Evolutionary conservation across 2,329 filamentous ascomycete species (phyloP), one percentile per base, ranked within the genome.

Genomic region (Claviceps pazoutovae): DNA sequence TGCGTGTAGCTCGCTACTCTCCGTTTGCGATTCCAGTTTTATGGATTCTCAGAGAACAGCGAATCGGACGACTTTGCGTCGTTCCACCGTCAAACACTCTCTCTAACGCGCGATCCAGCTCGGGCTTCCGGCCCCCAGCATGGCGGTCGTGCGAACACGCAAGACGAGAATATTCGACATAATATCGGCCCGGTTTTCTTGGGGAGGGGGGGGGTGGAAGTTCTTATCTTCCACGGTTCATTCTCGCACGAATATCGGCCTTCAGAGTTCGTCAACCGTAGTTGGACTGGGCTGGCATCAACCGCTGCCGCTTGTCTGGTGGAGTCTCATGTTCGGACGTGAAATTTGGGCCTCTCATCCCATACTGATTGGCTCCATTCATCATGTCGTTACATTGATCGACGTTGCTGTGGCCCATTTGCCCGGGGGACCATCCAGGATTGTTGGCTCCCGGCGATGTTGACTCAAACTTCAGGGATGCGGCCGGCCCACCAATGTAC

Each of bases 271-370:
- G 13, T 26, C 65, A 68, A 53, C 65, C 64, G 60, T 71, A 74
- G 55, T 62, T 68, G 17, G 66, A 64, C 46, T 70, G 68, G 1
- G 70, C 65, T 2, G 65, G 68, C 52, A 74, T 76, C 49, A 77
- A 53, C 45, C 76, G 67, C 58, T 78, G 76, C 48, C 76, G 68
- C 62, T 79, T 79, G 58, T 78, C 76, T 54, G 69, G 68, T 1
- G 68, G 67, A 56, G 72, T 72, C 59, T 72, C 71, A 34, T 64
- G 62, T 43, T 69, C 68, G 43, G 60, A 64, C 9, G 56, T 46
- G 48, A 57, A 61, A 47, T 56, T 62, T 36, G 58, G 59, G 2
- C 64, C 62, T 42, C 65, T 60, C 54, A 71, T 64, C 46, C 62
- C 64, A 53, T 68, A 71, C 50, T 66, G 66, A 49, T 58, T 62